phyloP scores from a whole-genome alignment of 2,329 filamentous ascomycete species.

The Cadophora sp. region DNA sequence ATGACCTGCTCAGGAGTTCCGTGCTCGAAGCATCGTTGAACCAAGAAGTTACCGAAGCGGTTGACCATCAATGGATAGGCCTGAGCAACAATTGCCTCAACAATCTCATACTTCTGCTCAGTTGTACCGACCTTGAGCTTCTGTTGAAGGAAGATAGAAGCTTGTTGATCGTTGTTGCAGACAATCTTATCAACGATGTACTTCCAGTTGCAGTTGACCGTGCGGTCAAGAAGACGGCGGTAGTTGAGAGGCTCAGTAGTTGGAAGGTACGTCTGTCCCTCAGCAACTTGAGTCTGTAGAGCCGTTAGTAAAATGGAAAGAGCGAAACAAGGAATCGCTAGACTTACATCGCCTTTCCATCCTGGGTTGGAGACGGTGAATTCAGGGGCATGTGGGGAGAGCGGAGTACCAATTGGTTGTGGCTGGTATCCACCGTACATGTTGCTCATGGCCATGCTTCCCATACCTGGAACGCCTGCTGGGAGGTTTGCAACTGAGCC shows the following conservation, averaged over 20 bases:
- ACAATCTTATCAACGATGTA: conserved; percentile 99
- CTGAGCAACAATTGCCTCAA: conserved; percentile 93
- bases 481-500: conserved; percentile 40
- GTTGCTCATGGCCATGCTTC: conserved; percentile 34
- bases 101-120: conserved; percentile 97
- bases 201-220: conserved; percentile 98
- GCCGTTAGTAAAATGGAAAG: conserved; percentile 42
- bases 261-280: conserved; percentile 80
- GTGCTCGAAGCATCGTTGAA: conserved; percentile 98
- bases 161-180: conserved; percentile 98
- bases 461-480: conserved; percentile 36
- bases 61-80: conserved; percentile 98
- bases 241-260: conserved; percentile 95
- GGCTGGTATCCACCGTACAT: conserved; percentile 52
- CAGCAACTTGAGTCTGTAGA: conserved; percentile 54
- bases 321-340: conserved; percentile 21
- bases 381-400: conserved; percentile 77
- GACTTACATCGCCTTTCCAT: conserved; percentile 46
- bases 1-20: conserved; percentile 94
- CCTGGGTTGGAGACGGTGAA: conserved; percentile 63
- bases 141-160: conserved; percentile 97
- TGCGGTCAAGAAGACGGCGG: conserved; percentile 90
- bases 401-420: conserved; percentile 66
- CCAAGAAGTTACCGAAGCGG: conserved; percentile 96
- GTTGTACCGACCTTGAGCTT: conserved; percentile 96